A percentile compares a stretch with the other conserved stretches of the same genome.
These are phyloP conservation scores for Akanthomyces uredinophilus DNA, from an alignment of 2,329 filamentous ascomycete species.

Conservation along the genomic window DNA sequence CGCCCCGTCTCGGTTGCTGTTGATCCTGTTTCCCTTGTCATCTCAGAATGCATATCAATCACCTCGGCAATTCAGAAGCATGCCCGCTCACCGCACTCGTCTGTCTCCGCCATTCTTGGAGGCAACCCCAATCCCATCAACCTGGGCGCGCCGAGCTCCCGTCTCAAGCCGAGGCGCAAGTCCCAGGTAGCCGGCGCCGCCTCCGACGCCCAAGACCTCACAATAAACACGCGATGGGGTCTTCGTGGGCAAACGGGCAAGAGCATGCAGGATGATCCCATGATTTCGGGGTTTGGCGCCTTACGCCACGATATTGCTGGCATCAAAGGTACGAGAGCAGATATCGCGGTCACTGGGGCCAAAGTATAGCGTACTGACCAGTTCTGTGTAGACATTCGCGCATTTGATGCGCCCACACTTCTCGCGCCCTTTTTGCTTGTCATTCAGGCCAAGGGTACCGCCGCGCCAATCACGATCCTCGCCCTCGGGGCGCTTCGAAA, in stretches of 20 bases:
- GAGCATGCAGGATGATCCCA: conserved; percentile 94
- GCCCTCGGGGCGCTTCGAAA: conserved; percentile 92
- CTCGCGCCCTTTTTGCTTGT: conserved; percentile 94
- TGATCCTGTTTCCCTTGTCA: conserved; percentile 86
- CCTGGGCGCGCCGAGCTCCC: conserved; percentile 43
- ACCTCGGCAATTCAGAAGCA: conserved; percentile 98
- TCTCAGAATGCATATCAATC: conserved; percentile 97
- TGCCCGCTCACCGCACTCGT: conserved; percentile 91
- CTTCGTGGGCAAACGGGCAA: conserved; percentile 91
- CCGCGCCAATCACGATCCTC: conserved; percentile 91
- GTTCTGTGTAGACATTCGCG: conserved; percentile 63
- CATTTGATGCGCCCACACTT: conserved; percentile 83
- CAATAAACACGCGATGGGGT: conserved; percentile 81
- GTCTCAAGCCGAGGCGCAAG: conserved; percentile 38
- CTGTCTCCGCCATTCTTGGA: conserved; percentile 90
- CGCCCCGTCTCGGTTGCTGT: conserved; percentile 73
- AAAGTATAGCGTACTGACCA: neutral
- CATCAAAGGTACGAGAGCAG: conserved; percentile 60
- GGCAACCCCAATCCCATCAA: conserved; percentile 59
- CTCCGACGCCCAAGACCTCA: conserved; percentile 48
- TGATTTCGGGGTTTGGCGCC: conserved; percentile 91
- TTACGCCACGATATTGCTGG: conserved; percentile 81
- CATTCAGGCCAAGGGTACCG: conserved; percentile 92
- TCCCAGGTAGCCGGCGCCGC: conserved; percentile 30
- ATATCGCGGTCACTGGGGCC: neutral